Evolutionary conservation across 73 alveolate species (phyloP).

Genomic region (Tetrahymena borealis): DNA sequence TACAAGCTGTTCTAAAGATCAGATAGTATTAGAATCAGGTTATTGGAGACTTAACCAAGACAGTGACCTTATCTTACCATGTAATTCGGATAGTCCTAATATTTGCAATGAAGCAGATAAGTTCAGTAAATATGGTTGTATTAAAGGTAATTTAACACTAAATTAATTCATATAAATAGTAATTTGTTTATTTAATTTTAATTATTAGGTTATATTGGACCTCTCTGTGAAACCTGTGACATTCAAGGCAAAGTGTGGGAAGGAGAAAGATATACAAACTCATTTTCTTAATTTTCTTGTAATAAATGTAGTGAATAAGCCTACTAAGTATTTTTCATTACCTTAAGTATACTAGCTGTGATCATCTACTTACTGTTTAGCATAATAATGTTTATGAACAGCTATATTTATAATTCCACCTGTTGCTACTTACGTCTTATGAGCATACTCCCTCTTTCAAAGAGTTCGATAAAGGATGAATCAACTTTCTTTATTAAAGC

Average conservation of each 20-base stretch:
- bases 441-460: background rate
- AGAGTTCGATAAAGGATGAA: background rate
- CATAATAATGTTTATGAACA: background rate
- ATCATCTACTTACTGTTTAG: background rate
- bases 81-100: background rate
- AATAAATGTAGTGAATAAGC: background rate
- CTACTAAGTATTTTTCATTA: background rate
- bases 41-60: background rate
- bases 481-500: background rate
- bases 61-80: background rate
- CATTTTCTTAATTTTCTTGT: background rate
- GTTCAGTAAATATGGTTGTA: background rate
- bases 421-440: background rate
- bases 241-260: background rate
- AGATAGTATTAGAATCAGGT: background rate
- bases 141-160: background rate
- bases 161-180: background rate
- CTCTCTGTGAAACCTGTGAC: background rate
- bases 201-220: background rate
- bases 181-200: background rate
- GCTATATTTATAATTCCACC: background rate
- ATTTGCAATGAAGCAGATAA: background rate
- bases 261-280: background rate
- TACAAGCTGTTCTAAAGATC: background rate
- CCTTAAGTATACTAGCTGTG: background rate